Evolutionary conservation across 2,329 filamentous ascomycete species (phyloP), one percentile per base, ranked within the genome.

Genomic region (Neopestalotiopsis sp.): DNA sequence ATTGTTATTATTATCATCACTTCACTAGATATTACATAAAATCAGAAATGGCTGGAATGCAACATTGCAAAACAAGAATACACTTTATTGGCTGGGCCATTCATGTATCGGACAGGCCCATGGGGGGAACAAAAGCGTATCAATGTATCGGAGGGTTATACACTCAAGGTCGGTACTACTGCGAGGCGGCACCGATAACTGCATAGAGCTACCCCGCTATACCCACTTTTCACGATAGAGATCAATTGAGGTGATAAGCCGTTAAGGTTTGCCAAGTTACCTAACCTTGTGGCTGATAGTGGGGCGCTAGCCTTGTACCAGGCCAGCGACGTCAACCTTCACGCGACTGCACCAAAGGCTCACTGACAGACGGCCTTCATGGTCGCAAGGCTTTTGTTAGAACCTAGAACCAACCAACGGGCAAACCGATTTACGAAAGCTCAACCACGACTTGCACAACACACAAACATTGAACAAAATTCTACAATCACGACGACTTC

Each of bases 171-270:
- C 28, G 17, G 63, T 10, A 34, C 32, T 10, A 24, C 28, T 14
- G 30, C 42, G 7, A 17, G 6, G 17, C 12, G 5, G 30, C 49
- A 28, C 10, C 63, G 45, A 38, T 66, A 38, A 10, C 6, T 40
- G 49, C 9, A 58, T 56, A 32, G 13, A 57, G 28, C 63, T 66
- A 66, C 63, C 63, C 63, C 63, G 63, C 63, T 66, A 66, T 56
- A 57, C n/a, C 61, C 61, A 64, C 61, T 30, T 53, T 14, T 10
- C 42, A 24, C 61, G 61, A 66, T 66, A 58, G 63, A 56, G 28
- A 57, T 38, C 42, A 56, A 66, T 13, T 58, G 49, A 66, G 53
- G 63, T 58, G 63, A 66, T 66, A 66, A 66, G 63, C n/a, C 13
- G 28, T 66, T 66, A 56, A 66, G 63, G 49, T 53, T 53, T 7